Percentiles rank a stretch among this genome's conserved stretches.
Evolutionary conservation across 306 rosid species (phyloP).

Genomic region (Abrus pulchellus): DNA sequence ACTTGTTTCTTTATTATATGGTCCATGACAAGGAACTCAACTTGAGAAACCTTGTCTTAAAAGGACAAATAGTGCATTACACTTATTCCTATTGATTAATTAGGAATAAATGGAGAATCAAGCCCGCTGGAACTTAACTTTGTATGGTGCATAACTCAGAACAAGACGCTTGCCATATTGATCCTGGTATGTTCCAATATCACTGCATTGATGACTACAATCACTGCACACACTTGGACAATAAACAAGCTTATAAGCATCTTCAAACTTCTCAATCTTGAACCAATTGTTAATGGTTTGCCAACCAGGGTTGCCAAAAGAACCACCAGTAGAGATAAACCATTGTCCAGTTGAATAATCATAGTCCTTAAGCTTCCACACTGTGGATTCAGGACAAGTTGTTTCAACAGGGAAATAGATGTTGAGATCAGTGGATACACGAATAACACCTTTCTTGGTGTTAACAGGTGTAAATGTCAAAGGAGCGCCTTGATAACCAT

Average conservation of each 20-base stretch:
- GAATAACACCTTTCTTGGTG: conserved; percentile 13
- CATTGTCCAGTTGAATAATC: conserved; percentile 33
- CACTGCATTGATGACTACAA: conserved; percentile 58
- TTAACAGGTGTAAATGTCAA: not conserved
- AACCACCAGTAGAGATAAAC: conserved; percentile 52
- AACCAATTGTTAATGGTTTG: conserved; percentile 50
- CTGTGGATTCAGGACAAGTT: conserved; percentile 36
- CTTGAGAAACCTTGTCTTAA: too few relatives aligned
- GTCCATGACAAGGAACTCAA: too few relatives aligned
- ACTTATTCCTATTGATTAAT: not conserved
- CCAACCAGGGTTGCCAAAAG: conserved; percentile 28
- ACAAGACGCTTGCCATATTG: conserved; percentile 40
- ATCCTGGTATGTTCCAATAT: conserved; percentile 45
- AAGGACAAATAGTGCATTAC: not conserved
- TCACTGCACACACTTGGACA: conserved; percentile 67
- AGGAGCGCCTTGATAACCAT: not conserved
- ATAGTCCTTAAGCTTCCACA: conserved; percentile 49
- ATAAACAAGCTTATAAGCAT: conserved; percentile 57
- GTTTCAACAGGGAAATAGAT: conserved; percentile 25
- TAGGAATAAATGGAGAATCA: too few relatives aligned
- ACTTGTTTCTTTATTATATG: too few relatives aligned
- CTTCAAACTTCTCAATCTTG: conserved; percentile 59
- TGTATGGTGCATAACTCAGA: not conserved
- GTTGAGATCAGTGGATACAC: conserved; percentile 23
- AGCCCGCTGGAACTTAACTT: conserved; percentile 29